Percentiles rank a stretch among this genome's conserved stretches.
Conservation (phyloP, 1,284 basidiomycete species). For the Cystobasidium pallidum region DNA sequence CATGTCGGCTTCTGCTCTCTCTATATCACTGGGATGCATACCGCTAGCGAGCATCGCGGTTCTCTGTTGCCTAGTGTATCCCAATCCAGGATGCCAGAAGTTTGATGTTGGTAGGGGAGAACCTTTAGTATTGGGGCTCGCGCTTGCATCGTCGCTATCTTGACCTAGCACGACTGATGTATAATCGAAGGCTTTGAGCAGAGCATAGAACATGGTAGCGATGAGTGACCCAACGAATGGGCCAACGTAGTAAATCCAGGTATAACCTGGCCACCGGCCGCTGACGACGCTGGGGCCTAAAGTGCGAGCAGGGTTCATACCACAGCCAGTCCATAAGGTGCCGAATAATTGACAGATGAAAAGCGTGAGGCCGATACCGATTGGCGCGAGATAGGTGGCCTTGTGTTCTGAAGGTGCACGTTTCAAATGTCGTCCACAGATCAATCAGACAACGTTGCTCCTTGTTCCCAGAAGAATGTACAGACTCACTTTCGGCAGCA, state of each 20-base stretch:
- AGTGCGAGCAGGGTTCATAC: slow-evolving; percentile 70
- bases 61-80: slow-evolving; percentile 32
- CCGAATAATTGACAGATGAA: slow-evolving; percentile 59
- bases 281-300: slow-evolving; percentile 71
- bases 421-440: no score
- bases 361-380: slow-evolving; percentile 61
- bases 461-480: no score
- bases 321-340: slow-evolving; percentile 48
- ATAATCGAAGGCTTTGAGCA: slow-evolving; percentile 43
- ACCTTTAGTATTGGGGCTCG: not conserved
- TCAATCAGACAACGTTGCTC: no score
- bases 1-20: slow-evolving; percentile 35
- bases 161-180: slow-evolving; percentile 38
- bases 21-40: slow-evolving; percentile 33
- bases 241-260: slow-evolving; percentile 62
- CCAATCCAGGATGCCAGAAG: slow-evolving; percentile 29
- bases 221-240: slow-evolving; percentile 53
- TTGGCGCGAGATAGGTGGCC: slow-evolving; percentile 61
- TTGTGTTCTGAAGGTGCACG: slow-evolving; percentile 34
- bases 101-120: not conserved
- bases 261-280: slow-evolving; percentile 62
- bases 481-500: slow-evolving; percentile 58
- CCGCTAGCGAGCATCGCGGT: slow-evolving; percentile 38
- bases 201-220: slow-evolving; percentile 54
- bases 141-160: slow-evolving; percentile 16